Evolutionary conservation across 2,329 filamentous ascomycete genomes (phyloP).

Genomic region (Metarhizium humberi): DNA sequence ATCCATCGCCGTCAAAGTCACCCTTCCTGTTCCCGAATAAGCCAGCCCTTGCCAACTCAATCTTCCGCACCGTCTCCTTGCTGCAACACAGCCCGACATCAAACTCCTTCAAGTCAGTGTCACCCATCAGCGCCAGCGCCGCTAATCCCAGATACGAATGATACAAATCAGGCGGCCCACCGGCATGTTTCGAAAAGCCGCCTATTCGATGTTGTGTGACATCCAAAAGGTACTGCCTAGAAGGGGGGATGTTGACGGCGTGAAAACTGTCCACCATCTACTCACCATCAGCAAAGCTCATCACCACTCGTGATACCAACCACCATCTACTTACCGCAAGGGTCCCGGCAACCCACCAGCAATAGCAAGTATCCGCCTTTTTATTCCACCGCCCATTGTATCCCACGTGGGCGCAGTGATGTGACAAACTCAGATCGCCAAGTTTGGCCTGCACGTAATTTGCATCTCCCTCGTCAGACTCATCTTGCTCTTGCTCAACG

Average conservation of each 20-base stretch:
- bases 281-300: not conserved
- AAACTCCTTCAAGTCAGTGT: conserved; percentile 58
- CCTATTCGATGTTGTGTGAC: conserved; percentile 82
- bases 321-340: conserved; percentile 26
- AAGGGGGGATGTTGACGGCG: conserved; percentile 49
- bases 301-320: not conserved
- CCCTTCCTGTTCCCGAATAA: conserved; percentile 16
- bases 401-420: conserved; percentile 46
- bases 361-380: conserved; percentile 88
- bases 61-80: conserved; percentile 40
- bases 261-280: conserved; percentile 49
- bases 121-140: conserved; percentile 64
- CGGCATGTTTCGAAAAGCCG: conserved; percentile 67
- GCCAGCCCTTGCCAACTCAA: conserved; percentile 36
- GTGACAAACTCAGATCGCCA: conserved; percentile 23
- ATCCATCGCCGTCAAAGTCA: conserved; percentile 15
- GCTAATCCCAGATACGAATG: conserved; percentile 85
- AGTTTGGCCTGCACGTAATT: conserved; percentile 26
- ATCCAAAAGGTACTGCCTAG: conserved; percentile 71
- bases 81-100: conserved; percentile 73
- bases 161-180: conserved; percentile 66
- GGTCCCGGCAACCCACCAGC: conserved; percentile 78
- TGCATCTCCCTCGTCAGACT: conserved; percentile 34
- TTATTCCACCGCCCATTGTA: conserved; percentile 92
- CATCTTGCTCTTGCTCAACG: conserved; percentile 33